Evolutionary conservation across 192 early-diverging fungal species (phyloP).

Genomic region (Mortierella hygrophila): DNA sequence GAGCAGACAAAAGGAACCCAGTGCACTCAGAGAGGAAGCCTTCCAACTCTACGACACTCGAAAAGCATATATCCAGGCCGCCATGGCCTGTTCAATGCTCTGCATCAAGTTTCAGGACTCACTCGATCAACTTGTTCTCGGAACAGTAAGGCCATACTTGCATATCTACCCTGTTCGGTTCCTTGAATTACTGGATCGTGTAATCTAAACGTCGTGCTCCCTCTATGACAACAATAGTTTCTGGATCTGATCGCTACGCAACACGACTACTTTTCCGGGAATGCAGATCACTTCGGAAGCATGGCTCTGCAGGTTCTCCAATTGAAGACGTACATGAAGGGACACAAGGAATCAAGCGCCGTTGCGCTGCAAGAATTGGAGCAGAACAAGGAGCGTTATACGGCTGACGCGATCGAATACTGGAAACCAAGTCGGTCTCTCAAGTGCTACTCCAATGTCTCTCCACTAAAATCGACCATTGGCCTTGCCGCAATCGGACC

Average conservation of each 20-base stretch:
- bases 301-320: conserved; percentile 51
- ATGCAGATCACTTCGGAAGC: conserved; percentile 49
- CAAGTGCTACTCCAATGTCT: conserved; percentile 37
- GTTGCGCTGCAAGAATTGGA: conserved; percentile 32
- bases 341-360: conserved; percentile 38
- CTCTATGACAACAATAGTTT: conserved; percentile 47
- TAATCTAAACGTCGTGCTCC: background rate
- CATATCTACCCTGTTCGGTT: background rate
- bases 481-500: conserved; percentile 34
- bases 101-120: conserved; percentile 69
- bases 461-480: conserved; percentile 23
- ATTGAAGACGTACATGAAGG: conserved; percentile 53
- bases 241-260: conserved; percentile 53
- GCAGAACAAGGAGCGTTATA: conserved; percentile 52
- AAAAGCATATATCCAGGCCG: conserved; percentile 70
- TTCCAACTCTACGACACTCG: conserved; percentile 76
- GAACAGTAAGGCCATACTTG: conserved; percentile 43
- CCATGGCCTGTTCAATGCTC: conserved; percentile 67
- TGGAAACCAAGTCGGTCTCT: conserved; percentile 56
- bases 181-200: background rate
- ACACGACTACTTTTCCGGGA: conserved; percentile 53
- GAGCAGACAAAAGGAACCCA: conserved; percentile 75
- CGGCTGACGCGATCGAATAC: conserved; percentile 43
- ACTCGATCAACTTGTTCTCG: conserved; percentile 65
- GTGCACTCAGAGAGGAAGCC: conserved; percentile 76